Conservation (phyloP, 768 basidiomycete species). For the Collybia sp. region DNA sequence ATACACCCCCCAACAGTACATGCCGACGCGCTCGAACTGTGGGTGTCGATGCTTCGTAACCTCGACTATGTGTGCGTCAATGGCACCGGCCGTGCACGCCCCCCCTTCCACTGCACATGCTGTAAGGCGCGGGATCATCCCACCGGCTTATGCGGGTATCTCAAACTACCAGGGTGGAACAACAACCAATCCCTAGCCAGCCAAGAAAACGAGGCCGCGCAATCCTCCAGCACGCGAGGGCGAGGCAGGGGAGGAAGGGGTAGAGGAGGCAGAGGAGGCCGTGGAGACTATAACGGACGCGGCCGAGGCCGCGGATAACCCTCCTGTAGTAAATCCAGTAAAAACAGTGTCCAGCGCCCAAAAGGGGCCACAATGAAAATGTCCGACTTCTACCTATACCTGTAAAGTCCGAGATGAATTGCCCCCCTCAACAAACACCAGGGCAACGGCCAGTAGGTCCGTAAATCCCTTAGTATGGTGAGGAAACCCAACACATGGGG, state of each 20-base stretch:
- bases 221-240: not conserved
- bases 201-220: not conserved
- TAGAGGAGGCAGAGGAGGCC: not conserved
- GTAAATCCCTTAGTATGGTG: too few species aligned
- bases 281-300: too few species aligned
- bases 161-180: not conserved
- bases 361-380: too few species aligned
- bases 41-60: not conserved
- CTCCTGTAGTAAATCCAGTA: too few species aligned
- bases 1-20: not conserved
- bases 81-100: not conserved
- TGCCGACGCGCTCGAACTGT: not conserved
- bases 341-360: too few species aligned
- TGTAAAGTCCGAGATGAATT: too few species aligned
- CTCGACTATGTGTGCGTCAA: not conserved
- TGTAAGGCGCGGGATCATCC: not conserved
- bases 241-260: not conserved
- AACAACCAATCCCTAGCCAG: not conserved
- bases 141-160: not conserved
- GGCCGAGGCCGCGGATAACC: too few species aligned
- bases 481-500: too few species aligned
- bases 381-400: too few species aligned
- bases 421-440: too few species aligned
- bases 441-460: too few species aligned
- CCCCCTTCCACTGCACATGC: not conserved